These are phyloP conservation scores for Actinidia polygama DNA, from an alignment of 179 eudicot genomes.

Conservation along the genomic window DNA sequence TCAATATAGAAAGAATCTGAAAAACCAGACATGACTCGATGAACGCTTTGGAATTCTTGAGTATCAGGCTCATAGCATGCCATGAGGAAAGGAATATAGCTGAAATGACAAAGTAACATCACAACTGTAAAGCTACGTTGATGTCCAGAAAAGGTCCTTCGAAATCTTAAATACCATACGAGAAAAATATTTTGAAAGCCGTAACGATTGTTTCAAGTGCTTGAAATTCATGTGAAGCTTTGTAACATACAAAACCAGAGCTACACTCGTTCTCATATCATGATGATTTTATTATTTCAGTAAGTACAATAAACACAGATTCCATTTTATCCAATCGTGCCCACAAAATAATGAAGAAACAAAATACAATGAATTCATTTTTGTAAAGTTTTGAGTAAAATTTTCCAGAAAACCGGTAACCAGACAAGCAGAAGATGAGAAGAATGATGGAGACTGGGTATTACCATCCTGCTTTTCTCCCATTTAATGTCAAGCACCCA, in stretches of 20 bases:
- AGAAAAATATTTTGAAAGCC: conserved; percentile 1
- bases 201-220: conserved; percentile 7
- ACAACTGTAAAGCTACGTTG: neutral
- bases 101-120: conserved; percentile 32
- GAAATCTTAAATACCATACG: neutral
- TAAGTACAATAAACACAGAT: neutral
- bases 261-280: neutral
- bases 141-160: neutral
- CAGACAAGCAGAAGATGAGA: neutral
- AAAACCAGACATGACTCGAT: conserved; percentile 98
- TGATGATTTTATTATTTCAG: conserved; percentile 2
- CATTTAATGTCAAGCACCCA: conserved; percentile 99
- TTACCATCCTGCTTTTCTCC: conserved; percentile 99
- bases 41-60: conserved; percentile 92
- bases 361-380: neutral
- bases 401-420: conserved; percentile 2
- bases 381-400: neutral
- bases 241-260: neutral
- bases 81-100: conserved; percentile 98
- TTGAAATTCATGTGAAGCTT: neutral
- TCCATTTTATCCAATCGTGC: neutral
- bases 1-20: conserved; percentile 87
- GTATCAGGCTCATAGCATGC: conserved; percentile 94
- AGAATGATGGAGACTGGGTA: neutral
- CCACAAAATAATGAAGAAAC: neutral